Base-by-base conservation (phyloP, 139 green algal genomes). In the Eudorina sp. region DNA sequence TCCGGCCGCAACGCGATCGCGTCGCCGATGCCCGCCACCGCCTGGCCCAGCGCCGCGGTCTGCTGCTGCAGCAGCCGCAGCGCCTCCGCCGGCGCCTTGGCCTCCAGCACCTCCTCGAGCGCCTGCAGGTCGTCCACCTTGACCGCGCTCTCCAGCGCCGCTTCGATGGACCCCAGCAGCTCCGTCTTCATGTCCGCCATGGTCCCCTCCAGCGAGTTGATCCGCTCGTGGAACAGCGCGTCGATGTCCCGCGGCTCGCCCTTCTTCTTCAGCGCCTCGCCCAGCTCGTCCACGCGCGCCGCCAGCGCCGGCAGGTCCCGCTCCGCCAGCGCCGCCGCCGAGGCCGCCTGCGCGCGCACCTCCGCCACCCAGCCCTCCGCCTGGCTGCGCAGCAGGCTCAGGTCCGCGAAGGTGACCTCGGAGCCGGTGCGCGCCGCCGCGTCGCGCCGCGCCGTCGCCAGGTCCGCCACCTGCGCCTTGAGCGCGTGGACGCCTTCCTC, bases 231-330 rank as follows among this genome's bases (percentile, higher is more conserved):
- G 90, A 93, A 93, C 62, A 93, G 76, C 16, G 82, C 88, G 53
- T 93, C 90, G 53, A 93, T 93, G 68, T 93, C 90, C 1, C 90
- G 64, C 29, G 90, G 83, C 76, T 93, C 86, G 19, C 53, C 53
- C 21, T 23, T 60, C 64, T 79, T 81, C 64, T 89, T 88, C 3
- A 84, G 4, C 34, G 85, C 66, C 14, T 87, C 88, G n/a, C 31
- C 83, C 8, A 91, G 21, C 27, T 89, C 88, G 14, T 77, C 46
- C 34, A 91, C 25, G 13, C 58, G 58, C 74, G 68, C 62, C 36
- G 46, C 11, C 55, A 89, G 43, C 53, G 58, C 55, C 25, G 78
- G 53, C 36, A 92, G 8, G 3, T 90, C 68, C 53, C 82, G 66
- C 25, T 89, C 84, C 46, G 66, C 48, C 5, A 90, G 41, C 25